Percentiles rank a stretch among this genome's conserved stretches.
These are phyloP conservation scores for Drechslerella dactyloides DNA, from an alignment of 2,329 filamentous ascomycete species.

Conservation along the genomic window DNA sequence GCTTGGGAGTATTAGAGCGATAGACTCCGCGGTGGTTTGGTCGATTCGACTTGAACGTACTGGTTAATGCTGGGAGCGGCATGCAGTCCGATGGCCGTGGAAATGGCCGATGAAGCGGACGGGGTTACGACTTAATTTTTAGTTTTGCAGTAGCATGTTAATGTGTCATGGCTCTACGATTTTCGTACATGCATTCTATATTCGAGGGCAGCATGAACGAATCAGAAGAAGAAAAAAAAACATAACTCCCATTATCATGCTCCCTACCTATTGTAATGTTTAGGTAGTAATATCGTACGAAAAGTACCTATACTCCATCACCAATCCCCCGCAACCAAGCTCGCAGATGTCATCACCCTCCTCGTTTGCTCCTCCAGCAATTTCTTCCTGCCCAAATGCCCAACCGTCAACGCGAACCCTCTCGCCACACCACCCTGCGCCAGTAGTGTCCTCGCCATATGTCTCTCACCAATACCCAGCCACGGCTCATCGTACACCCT, in stretches of 20 bases:
- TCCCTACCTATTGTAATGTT: neutral
- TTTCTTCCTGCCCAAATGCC: constrained; percentile 25
- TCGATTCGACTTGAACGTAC: no score
- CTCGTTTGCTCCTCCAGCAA: constrained; percentile 28
- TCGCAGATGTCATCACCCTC: constrained; percentile 32
- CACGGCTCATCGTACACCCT: constrained; percentile 46
- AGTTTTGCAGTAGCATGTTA: neutral
- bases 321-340: constrained; percentile 45
- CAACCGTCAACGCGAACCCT: constrained; percentile 26
- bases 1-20: no score
- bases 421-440: constrained; percentile 44
- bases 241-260: neutral
- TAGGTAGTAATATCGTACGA: neutral
- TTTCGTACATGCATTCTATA: neutral
- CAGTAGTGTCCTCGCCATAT: constrained; percentile 38
- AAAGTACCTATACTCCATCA: constrained; percentile 2
- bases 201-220: neutral
- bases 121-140: constrained; percentile 9
- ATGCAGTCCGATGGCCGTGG: neutral
- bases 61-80: neutral
- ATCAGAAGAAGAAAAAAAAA: neutral
- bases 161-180: constrained; percentile 1
- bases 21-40: no score
- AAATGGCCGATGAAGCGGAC: neutral
- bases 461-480: constrained; percentile 8